Evolutionary conservation across 352 stramenopile genomes (phyloP).

Genomic region (Phytopythium sindhum): DNA sequence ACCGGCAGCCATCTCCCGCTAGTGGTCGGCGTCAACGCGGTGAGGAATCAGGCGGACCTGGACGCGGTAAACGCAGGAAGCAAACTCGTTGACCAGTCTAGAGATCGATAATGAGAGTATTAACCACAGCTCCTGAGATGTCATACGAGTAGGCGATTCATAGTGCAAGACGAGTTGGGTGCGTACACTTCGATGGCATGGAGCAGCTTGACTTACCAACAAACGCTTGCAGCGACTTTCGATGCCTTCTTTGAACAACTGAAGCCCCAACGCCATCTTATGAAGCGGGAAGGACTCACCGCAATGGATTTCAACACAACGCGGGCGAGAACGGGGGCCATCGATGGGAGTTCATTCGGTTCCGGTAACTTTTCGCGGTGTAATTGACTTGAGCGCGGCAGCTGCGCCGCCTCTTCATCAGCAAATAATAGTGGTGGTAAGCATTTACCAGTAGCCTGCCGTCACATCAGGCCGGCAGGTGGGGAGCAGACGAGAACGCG

Average conservation of each 20-base stretch:
- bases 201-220: too few species aligned
- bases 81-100: not conserved
- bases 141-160: too few species aligned
- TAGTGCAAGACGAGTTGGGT: too few species aligned
- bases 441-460: not conserved
- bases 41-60: not conserved
- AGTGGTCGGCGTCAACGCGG: not conserved
- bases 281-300: too few species aligned
- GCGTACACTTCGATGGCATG: too few species aligned
- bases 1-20: not conserved
- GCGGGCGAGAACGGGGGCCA: not conserved
- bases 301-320: not conserved
- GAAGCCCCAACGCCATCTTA: too few species aligned
- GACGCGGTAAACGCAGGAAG: not conserved
- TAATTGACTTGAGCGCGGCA: not conserved
- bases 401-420: not conserved
- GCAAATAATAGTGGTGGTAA: slow-evolving; percentile 6
- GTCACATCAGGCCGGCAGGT: not conserved
- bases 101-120: not conserved
- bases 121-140: not conserved
- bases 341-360: not conserved
- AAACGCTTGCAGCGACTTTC: too few species aligned
- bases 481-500: not conserved
- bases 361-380: not conserved
- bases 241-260: too few species aligned